Percentiles rank a stretch among this genome's conserved stretches.
These are phyloP conservation scores for Isabelozyma pseudorhagii DNA, from an alignment of 805 yeast species.

Conservation along the genomic window DNA sequence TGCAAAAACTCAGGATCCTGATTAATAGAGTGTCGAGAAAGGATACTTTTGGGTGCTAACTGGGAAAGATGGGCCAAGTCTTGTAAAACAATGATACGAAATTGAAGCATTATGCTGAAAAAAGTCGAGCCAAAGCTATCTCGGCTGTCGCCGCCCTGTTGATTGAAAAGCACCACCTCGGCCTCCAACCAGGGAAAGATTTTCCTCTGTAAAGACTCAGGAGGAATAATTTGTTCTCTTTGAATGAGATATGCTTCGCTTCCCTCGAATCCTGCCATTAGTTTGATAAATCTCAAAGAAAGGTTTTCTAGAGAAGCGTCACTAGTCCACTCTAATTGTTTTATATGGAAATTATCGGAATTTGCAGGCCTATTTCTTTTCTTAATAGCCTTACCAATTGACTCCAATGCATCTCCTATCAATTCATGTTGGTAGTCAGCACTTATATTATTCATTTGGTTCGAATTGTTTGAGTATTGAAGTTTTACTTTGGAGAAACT, in stretches of 20 bases:
- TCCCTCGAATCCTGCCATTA: background rate
- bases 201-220: background rate
- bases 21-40: conserved; percentile 3
- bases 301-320: no score
- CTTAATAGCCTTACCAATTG: no score
- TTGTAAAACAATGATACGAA: conserved; percentile 4
- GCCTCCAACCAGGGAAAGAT: conserved; percentile 8
- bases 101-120: conserved; percentile 1
- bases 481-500: background rate
- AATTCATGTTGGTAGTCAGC: no score
- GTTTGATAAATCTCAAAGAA: no score
- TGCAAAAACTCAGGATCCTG: conserved; percentile 2
- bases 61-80: conserved; percentile 1
- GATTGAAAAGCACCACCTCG: background rate
- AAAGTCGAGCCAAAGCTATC: background rate
- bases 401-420: no score
- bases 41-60: conserved; percentile 1
- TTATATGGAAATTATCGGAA: no score
- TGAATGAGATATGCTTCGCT: conserved; percentile 1
- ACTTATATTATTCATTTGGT: no score
- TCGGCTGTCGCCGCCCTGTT: background rate
- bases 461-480: background rate
- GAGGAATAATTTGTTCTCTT: background rate
- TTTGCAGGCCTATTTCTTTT: no score
- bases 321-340: no score